These are phyloP conservation scores for Capsicum rhomboideum DNA, from an alignment of 257 asterid genomes.

Conservation along the genomic window DNA sequence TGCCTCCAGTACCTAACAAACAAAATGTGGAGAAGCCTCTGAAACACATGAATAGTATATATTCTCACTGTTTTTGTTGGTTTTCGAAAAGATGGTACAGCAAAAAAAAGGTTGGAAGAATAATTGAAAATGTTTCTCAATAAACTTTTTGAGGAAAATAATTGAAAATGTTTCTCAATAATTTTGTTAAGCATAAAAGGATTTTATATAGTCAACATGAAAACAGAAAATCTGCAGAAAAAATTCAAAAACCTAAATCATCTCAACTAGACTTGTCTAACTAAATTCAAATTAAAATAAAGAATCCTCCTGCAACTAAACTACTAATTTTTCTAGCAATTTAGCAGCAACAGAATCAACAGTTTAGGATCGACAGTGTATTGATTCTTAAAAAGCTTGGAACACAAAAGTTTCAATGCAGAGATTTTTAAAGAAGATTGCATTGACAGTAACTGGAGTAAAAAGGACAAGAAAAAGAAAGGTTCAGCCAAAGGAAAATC, in stretches of 20 bases:
- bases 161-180: not conserved
- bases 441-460: not conserved
- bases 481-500: not conserved
- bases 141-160: not conserved
- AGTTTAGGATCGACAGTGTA: not conserved
- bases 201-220: not conserved
- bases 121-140: not conserved
- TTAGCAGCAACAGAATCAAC: not conserved
- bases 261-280: not conserved
- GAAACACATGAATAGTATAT: not conserved
- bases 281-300: not conserved
- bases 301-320: not conserved
- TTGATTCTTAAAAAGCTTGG: not conserved
- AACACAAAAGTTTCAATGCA: not conserved
- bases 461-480: not conserved
- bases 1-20: slow-evolving; percentile 75
- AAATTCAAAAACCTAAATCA: not conserved
- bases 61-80: not conserved
- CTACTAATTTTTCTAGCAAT: not conserved
- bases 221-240: not conserved
- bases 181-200: not conserved
- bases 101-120: not conserved
- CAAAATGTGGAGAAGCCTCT: not conserved
- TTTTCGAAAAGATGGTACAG: not conserved
- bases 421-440: not conserved